Evolutionary conservation across 2,329 filamentous ascomycete species (phyloP).

Genomic region (Aspergillus nomiae): DNA sequence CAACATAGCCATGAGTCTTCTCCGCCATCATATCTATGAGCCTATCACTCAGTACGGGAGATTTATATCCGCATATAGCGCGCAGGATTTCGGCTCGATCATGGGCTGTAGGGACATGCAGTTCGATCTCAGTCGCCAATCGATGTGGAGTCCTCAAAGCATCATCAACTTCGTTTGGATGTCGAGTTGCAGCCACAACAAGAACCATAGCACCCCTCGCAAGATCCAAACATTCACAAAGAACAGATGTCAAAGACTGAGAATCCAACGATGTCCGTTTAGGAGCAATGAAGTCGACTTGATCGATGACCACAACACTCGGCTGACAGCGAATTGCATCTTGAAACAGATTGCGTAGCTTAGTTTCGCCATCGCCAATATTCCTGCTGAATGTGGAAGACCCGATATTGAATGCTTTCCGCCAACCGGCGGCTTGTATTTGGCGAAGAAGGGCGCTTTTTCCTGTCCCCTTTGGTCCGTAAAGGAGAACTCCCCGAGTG

Average conservation of each 20-base stretch:
- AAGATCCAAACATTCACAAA: constrained; percentile 44
- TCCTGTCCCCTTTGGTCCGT: constrained; percentile 82
- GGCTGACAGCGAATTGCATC: constrained; percentile 70
- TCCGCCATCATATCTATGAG: constrained; percentile 66
- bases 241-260: constrained; percentile 36
- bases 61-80: constrained; percentile 53
- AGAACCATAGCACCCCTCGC: constrained; percentile 60
- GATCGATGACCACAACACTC: constrained; percentile 77
- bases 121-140: constrained; percentile 68
- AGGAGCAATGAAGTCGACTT: constrained; percentile 70
- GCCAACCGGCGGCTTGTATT: constrained; percentile 70
- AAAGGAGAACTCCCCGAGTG: constrained; percentile 67
- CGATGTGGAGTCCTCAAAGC: constrained; percentile 66
- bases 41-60: constrained; percentile 52
- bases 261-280: constrained; percentile 55
- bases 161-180: constrained; percentile 70
- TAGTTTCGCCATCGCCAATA: constrained; percentile 50
- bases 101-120: constrained; percentile 73
- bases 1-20: constrained; percentile 84
- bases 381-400: constrained; percentile 36
- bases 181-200: constrained; percentile 74
- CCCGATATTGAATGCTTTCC: constrained; percentile 59
- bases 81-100: constrained; percentile 75
- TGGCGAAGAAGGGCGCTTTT: constrained; percentile 74
- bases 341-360: constrained; percentile 69